These are phyloP conservation scores for Ogataea minuta DNA, from an alignment of 805 yeast genomes.

Conservation along the genomic window DNA sequence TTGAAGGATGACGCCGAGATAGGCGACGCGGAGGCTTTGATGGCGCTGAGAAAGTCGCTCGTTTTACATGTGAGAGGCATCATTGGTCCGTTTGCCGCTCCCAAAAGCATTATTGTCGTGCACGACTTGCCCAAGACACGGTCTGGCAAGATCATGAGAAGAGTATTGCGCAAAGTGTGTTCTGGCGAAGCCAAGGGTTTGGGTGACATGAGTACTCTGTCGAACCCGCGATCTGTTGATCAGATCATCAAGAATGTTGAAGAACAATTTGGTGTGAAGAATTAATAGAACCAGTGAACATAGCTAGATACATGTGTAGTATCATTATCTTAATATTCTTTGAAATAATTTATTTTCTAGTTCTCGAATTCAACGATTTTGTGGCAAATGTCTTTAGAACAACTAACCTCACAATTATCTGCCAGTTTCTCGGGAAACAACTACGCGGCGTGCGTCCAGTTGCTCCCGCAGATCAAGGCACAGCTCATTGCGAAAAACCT, in stretches of 20 bases:
- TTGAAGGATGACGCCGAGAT: conserved; percentile 53
- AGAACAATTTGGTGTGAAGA: conserved; percentile 38
- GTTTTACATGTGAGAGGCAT: conserved; percentile 86
- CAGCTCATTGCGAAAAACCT: conserved; percentile 76
- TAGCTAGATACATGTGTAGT: conserved; percentile 1
- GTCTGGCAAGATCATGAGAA: conserved; percentile 98
- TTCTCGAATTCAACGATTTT: neutral
- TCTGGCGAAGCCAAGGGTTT: conserved; percentile 89
- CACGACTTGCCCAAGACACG: conserved; percentile 96
- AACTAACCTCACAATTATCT: conserved; percentile 67
- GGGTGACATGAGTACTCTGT: conserved; percentile 88
- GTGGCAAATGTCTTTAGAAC: conserved; percentile 55
- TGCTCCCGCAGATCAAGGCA: conserved; percentile 72
- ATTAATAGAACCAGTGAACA: conserved; percentile 17
- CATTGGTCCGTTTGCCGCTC: conserved; percentile 95
- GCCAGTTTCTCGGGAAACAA: conserved; percentile 60
- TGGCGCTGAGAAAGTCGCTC: conserved; percentile 67
- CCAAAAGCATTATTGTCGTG: conserved; percentile 77
- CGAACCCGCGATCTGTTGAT: conserved; percentile 82
- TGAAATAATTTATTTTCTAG: neutral
- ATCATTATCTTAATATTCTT: neutral
- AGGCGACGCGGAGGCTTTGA: conserved; percentile 43
- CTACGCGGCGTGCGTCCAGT: conserved; percentile 55
- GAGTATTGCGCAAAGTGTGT: conserved; percentile 89
- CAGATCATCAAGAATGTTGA: conserved; percentile 70